phyloP scores from a whole-genome alignment of 805 yeast genomes.

The Candida qinlingensis region DNA sequence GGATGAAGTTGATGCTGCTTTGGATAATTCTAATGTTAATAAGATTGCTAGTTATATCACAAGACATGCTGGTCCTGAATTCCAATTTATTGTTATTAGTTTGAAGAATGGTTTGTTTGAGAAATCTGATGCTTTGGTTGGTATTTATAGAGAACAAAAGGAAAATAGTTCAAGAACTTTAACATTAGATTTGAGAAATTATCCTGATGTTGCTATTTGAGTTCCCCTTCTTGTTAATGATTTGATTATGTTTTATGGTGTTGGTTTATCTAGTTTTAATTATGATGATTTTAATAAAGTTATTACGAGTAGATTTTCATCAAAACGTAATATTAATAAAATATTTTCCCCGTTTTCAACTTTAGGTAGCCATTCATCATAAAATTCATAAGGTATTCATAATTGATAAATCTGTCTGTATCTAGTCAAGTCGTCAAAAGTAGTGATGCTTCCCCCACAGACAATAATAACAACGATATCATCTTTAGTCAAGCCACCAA shows the following conservation, averaged over 20 bases:
- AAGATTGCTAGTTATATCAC: constrained; percentile 83
- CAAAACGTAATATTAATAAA: too few species aligned
- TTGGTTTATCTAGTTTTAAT: too few species aligned
- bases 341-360: too few species aligned
- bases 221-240: background rate
- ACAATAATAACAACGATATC: constrained; percentile 49
- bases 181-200: constrained; percentile 65
- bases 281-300: too few species aligned
- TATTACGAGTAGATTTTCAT: too few species aligned
- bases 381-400: background rate
- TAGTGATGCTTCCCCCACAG: constrained; percentile 49
- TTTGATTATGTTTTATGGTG: background rate
- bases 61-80: constrained; percentile 65
- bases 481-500: constrained; percentile 29
- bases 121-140: constrained; percentile 84
- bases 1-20: constrained; percentile 98
- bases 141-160: constrained; percentile 79
- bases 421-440: constrained; percentile 23
- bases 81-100: constrained; percentile 91
- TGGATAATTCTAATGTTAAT: constrained; percentile 83
- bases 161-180: constrained; percentile 69
- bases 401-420: constrained; percentile 15
- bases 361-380: background rate
- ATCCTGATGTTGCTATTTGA: constrained; percentile 34
- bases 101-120: constrained; percentile 84